Evolutionary conservation across 768 basidiomycete genomes (phyloP).

Genomic region (Terana coerulea): DNA sequence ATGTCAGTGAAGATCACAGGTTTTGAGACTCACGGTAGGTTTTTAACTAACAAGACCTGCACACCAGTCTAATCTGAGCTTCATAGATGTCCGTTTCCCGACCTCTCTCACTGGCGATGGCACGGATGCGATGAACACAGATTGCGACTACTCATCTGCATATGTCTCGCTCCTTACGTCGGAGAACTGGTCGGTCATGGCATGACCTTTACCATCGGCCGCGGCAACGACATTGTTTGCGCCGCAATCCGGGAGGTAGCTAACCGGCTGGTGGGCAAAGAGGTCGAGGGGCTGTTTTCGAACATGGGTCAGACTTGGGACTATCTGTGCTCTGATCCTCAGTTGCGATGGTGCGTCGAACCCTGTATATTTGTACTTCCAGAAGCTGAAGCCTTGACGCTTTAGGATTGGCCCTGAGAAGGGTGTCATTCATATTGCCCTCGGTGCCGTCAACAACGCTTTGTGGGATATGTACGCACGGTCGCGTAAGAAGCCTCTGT

Average conservation of each 20-base stretch:
- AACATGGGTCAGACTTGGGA: conserved; percentile 94
- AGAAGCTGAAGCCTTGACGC: not conserved
- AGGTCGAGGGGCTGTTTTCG: conserved; percentile 75
- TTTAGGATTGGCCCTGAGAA: conserved; percentile 89
- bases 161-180: conserved; percentile 81
- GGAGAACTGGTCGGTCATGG: conserved; percentile 77
- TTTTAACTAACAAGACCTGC: too few relatives aligned
- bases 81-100: conserved; percentile 83
- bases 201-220: conserved; percentile 93
- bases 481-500: conserved; percentile 77
- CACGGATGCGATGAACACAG: conserved; percentile 94
- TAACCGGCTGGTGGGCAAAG: conserved; percentile 75
- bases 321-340: conserved; percentile 81
- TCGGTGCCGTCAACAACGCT: conserved; percentile 87
- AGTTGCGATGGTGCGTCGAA: conserved; percentile 79
- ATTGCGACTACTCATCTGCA: conserved; percentile 94
- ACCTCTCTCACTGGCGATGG: conserved; percentile 91
- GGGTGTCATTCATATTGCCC: conserved; percentile 90
- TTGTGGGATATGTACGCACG: conserved; percentile 93
- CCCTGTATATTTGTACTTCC: not conserved
- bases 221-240: conserved; percentile 95
- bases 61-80: not conserved
- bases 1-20: conserved; percentile 46
- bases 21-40: conserved; percentile 55
- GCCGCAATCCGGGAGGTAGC: conserved; percentile 77